These are phyloP conservation scores for Halenospora varia DNA, from an alignment of 495 filamentous ascomycete genomes.

Conservation along the genomic window DNA sequence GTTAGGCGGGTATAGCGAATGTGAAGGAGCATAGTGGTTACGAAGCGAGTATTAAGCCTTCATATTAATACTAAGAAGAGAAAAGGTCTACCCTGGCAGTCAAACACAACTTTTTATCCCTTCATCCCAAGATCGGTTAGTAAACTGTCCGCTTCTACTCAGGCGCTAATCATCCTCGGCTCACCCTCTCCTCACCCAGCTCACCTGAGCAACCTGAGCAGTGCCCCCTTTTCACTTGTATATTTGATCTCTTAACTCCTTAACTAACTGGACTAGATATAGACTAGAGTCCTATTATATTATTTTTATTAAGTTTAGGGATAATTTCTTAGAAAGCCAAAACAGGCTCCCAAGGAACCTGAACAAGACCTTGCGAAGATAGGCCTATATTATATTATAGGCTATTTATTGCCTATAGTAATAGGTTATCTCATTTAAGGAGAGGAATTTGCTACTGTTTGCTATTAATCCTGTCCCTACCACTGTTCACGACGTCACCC, in stretches of 20 bases:
- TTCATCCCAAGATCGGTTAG: constrained; percentile 2
- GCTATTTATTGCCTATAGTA: no score
- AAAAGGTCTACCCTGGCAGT: not conserved
- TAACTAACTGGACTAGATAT: not conserved
- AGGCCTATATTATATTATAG: no score
- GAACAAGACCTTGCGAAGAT: no score
- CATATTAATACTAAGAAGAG: not conserved
- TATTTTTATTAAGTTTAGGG: not conserved
- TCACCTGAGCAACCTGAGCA: constrained; percentile 1
- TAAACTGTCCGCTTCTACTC: not conserved
- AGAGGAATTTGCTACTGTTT: no score
- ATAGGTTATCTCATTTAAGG: no score
- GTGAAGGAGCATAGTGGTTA: no score
- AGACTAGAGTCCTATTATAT: not conserved
- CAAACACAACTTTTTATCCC: constrained; percentile 1
- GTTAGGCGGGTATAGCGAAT: no score
- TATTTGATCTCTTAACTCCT: not conserved
- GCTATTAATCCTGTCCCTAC: no score
- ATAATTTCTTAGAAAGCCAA: not conserved
- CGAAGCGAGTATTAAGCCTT: no score
- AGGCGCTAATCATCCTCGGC: not conserved
- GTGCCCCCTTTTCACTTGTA: not conserved
- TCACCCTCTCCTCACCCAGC: not conserved
- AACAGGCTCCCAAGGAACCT: not conserved
- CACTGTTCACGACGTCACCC: no score